Evolutionary conservation across 225 moss, liverwort and hornwort species (phyloP).

Genomic region (Polytrichum commune): DNA sequence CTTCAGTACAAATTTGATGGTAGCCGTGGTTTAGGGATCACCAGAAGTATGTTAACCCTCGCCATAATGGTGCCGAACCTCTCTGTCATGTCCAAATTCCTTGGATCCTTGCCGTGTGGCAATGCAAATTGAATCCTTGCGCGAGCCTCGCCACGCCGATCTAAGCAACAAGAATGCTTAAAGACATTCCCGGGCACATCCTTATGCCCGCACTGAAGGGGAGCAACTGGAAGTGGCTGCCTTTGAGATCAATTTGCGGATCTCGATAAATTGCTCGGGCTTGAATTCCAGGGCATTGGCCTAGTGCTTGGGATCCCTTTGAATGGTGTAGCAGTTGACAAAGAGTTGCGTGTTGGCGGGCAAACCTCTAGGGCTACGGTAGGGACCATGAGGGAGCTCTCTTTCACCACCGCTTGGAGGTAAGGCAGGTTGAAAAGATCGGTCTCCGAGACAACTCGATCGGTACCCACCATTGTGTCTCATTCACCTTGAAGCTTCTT

Average conservation of each 20-base stretch:
- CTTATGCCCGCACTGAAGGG: constrained; percentile 21
- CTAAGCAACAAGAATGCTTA: background rate
- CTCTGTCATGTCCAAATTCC: constrained; percentile 11
- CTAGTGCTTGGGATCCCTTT: constrained; percentile 10
- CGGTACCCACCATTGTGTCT: background rate
- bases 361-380: too few species aligned
- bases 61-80: background rate
- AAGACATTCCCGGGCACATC: constrained; percentile 12
- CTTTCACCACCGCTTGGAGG: background rate
- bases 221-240: constrained; percentile 12
- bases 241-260: background rate
- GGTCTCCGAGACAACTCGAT: background rate
- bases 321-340: constrained; percentile 5
- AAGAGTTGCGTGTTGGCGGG: background rate
- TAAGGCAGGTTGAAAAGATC: background rate
- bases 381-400: background rate
- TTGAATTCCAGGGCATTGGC: constrained; percentile 11
- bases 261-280: constrained; percentile 21
- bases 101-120: constrained; percentile 1
- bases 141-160: constrained; percentile 6
- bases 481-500: background rate
- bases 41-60: background rate
- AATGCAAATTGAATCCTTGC: constrained; percentile 18
- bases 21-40: background rate
- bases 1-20: background rate